Evolutionary conservation across 2,329 filamentous ascomycete species (phyloP).

Genomic region (Scortechinia acanthostroma): DNA sequence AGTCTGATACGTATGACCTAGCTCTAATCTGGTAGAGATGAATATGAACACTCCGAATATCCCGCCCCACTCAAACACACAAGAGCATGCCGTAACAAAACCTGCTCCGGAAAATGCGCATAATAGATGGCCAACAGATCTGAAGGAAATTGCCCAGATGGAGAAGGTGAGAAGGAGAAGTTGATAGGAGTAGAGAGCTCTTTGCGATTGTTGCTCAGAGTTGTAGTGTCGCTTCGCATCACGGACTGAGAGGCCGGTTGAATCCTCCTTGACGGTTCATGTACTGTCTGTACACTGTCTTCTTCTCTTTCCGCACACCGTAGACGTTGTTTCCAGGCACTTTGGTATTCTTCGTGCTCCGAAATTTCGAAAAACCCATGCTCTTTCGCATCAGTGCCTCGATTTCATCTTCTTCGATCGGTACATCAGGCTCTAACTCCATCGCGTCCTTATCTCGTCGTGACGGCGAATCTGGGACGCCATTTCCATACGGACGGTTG

Average conservation of each 20-base stretch:
- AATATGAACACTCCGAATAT: too few relatives aligned
- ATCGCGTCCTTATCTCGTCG: conserved; percentile 8
- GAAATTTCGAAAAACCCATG: conserved; percentile 56
- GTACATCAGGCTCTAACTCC: conserved; percentile 18
- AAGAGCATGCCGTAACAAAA: too few relatives aligned
- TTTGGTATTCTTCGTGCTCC: conserved; percentile 57
- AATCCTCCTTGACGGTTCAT: conserved; percentile 32
- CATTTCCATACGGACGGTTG: neutral
- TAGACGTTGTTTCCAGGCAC: conserved; percentile 59
- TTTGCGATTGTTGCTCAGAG: too few relatives aligned
- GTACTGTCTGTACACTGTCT: conserved; percentile 59
- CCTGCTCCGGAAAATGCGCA: too few relatives aligned
- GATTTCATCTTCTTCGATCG: conserved; percentile 34
- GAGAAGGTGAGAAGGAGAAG: neutral
- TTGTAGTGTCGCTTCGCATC: neutral
- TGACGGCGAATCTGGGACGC: conserved; percentile 8
- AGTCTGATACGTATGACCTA: too few relatives aligned
- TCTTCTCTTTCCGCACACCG: conserved; percentile 57
- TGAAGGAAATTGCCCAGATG: neutral
- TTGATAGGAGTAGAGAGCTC: neutral
- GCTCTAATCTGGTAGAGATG: too few relatives aligned
- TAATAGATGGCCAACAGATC: neutral
- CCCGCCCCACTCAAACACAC: too few relatives aligned
- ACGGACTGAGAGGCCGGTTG: conserved; percentile 2
- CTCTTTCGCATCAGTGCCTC: conserved; percentile 40